Percentiles rank a stretch among this genome's conserved stretches.
Evolutionary conservation across 2,329 filamentous ascomycete species (phyloP).

Genomic region (Colletotrichum cereale): DNA sequence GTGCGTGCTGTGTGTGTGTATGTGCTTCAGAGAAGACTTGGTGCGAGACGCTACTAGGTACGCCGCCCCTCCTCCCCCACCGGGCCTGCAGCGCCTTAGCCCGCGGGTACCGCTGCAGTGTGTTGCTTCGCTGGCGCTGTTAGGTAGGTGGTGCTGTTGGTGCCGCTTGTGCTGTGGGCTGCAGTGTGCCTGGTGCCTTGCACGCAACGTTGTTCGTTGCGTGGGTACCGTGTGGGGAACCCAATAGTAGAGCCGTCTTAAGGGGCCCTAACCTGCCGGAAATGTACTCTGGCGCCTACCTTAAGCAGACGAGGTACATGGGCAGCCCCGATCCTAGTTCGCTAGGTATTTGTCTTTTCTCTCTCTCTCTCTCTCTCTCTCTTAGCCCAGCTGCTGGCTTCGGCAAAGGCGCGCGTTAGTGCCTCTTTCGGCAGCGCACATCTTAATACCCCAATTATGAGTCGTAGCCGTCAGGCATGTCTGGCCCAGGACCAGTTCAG

Average conservation of each 20-base stretch:
- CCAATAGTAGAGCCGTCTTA: conserved; percentile 22
- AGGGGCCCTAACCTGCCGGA: neutral
- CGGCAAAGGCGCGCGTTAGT: conserved; percentile 23
- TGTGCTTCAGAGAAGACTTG: too few relatives aligned
- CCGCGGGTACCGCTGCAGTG: conserved; percentile 2
- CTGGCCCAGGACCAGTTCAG: neutral
- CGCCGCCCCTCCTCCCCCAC: neutral
- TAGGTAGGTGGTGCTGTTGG: neutral
- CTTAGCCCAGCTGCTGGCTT: conserved; percentile 22
- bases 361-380: neutral
- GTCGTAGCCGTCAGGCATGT: conserved; percentile 25
- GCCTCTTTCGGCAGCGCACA: conserved; percentile 16
- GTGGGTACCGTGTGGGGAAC: neutral
- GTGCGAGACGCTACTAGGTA: too few relatives aligned
- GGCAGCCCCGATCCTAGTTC: too few relatives aligned
- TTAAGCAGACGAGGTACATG: neutral
- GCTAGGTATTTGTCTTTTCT: neutral
- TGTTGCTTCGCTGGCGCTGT: neutral
- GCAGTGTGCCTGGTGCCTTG: conserved; percentile 28
- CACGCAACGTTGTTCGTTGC: conserved; percentile 14
- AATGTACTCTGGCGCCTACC: neutral
- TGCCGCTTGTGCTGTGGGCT: neutral
- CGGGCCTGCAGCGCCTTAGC: conserved; percentile 22
- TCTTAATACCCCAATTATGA: conserved; percentile 36
- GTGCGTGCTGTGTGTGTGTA: too few relatives aligned